Evolutionary conservation across 2,329 filamentous ascomycete species (phyloP).

Genomic region (Ophiostoma ips): DNA sequence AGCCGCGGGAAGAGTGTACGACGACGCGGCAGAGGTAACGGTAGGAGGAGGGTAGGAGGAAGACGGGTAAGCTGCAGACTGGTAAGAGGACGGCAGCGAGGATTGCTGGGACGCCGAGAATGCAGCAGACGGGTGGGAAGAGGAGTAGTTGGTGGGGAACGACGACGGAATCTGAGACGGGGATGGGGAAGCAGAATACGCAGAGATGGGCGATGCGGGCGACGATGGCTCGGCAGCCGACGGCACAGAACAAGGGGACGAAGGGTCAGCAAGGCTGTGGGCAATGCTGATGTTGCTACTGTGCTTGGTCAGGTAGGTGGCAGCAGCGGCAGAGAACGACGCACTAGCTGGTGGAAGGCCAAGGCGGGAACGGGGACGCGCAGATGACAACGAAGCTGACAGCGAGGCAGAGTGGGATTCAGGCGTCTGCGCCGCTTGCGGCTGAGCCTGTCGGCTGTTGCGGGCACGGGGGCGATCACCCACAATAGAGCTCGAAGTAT

Average conservation of each 20-base stretch:
- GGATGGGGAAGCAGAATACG: constrained; percentile 1
- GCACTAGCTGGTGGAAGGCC: constrained; percentile 7
- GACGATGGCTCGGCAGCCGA: neutral
- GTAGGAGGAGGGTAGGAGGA: neutral
- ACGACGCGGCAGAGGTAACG: constrained; percentile 6
- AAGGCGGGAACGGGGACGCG: neutral
- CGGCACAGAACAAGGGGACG: too few species aligned
- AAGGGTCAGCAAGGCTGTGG: constrained; percentile 1
- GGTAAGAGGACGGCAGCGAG: neutral
- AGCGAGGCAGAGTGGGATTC: neutral
- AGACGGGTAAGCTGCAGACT: neutral
- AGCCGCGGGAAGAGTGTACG: constrained; percentile 8
- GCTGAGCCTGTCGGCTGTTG: constrained; percentile 7
- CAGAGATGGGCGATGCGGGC: neutral
- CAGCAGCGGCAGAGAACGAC: constrained; percentile 8
- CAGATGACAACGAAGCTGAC: neutral
- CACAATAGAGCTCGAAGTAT: constrained; percentile 24
- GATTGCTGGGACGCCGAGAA: neutral
- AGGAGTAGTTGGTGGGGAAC: neutral
- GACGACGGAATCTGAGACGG: neutral
- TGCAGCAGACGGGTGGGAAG: neutral
- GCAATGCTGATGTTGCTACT: neutral
- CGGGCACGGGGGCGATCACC: constrained; percentile 15
- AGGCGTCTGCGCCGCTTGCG: constrained; percentile 10
- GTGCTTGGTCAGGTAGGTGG: constrained; percentile 1